phyloP scores from a whole-genome alignment of 805 yeast genomes.

The Pichia nakasei region DNA sequence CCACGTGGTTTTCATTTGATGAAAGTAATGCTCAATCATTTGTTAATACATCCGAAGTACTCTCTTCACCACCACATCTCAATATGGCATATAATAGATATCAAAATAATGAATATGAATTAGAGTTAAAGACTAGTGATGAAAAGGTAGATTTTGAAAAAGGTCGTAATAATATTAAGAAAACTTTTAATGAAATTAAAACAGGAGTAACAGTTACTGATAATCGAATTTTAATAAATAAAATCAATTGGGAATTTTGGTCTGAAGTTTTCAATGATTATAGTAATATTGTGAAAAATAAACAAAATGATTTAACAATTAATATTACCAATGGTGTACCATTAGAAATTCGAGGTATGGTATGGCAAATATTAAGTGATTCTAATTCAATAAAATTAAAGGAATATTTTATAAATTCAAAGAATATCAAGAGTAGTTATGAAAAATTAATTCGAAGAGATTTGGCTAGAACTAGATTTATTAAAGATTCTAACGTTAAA shows the following conservation, averaged over 20 bases:
- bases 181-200: constrained; percentile 39
- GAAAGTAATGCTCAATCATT: constrained; percentile 15
- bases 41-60: constrained; percentile 6
- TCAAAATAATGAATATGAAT: constrained; percentile 44
- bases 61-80: constrained; percentile 32
- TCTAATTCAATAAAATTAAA: constrained; percentile 61
- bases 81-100: constrained; percentile 55
- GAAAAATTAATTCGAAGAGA: constrained; percentile 77
- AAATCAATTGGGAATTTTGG: constrained; percentile 85
- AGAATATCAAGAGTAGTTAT: constrained; percentile 47
- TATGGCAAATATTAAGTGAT: constrained; percentile 85
- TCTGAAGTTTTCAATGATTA: constrained; percentile 71
- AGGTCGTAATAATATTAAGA: constrained; percentile 38
- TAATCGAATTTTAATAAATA: constrained; percentile 23
- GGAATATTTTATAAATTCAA: constrained; percentile 44
- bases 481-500: constrained; percentile 44
- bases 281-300: constrained; percentile 50
- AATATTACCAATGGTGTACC: constrained; percentile 78
- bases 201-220: constrained; percentile 35
- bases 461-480: constrained; percentile 76
- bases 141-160: constrained; percentile 43
- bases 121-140: constrained; percentile 39
- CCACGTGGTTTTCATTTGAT: not conserved
- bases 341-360: constrained; percentile 71
- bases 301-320: constrained; percentile 48